Evolutionary conservation across 1,139 yeast species (phyloP).

Genomic region (Suzukiozyma palmioleophila): DNA sequence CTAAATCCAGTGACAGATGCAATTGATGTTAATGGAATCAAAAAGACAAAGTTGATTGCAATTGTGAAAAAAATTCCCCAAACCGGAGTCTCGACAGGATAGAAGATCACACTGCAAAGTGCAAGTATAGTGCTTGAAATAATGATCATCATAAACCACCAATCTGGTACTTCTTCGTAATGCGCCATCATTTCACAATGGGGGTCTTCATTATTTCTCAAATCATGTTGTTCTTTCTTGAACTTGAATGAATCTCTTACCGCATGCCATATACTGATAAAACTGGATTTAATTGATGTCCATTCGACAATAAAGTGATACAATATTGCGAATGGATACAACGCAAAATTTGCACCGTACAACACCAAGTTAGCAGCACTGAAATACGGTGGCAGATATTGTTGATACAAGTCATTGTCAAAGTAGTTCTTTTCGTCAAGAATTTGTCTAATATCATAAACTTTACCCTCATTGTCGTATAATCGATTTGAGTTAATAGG

Average conservation of each 20-base stretch:
- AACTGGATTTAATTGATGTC: slow-evolving; percentile 40
- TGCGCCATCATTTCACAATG: slow-evolving; percentile 38
- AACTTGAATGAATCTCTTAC: slow-evolving; percentile 25
- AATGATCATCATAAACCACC: slow-evolving; percentile 35
- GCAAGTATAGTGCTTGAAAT: slow-evolving; percentile 28
- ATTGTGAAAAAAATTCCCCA: slow-evolving; percentile 35
- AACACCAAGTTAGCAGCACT: slow-evolving; percentile 39
- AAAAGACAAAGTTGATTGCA: slow-evolving; percentile 29
- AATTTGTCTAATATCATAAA: slow-evolving; percentile 31
- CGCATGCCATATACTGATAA: slow-evolving; percentile 32
- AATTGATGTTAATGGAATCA: slow-evolving; percentile 34
- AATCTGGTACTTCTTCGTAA: slow-evolving; percentile 39
- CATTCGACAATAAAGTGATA: slow-evolving; percentile 40
- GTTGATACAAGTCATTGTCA: slow-evolving; percentile 25
- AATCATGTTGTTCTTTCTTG: slow-evolving; percentile 8
- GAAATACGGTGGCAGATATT: slow-evolving; percentile 42
- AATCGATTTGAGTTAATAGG: slow-evolving; percentile 38
- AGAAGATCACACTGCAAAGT: slow-evolving; percentile 24
- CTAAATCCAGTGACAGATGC: slow-evolving; percentile 35
- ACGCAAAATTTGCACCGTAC: slow-evolving; percentile 39
- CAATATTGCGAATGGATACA: slow-evolving; percentile 40
- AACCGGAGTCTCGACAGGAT: slow-evolving; percentile 35
- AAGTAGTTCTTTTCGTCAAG: slow-evolving; percentile 28
- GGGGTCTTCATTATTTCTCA: slow-evolving; percentile 26
- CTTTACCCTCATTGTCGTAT: slow-evolving; percentile 31